Percentiles rank a stretch among this genome's conserved stretches.
phyloP scores from a whole-genome alignment of 805 yeast species.

The Candida ovalis region DNA sequence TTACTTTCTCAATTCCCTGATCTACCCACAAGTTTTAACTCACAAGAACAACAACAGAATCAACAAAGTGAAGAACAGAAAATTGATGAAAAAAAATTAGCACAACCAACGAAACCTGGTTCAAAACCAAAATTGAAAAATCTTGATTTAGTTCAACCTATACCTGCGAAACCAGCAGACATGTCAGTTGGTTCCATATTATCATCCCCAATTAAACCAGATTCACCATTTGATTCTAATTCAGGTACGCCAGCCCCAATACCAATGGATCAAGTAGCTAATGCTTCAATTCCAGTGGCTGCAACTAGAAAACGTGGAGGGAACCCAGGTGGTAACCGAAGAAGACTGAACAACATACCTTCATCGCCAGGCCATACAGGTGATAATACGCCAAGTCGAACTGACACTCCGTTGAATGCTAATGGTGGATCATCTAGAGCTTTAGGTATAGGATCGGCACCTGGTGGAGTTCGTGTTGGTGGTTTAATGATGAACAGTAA shows the following conservation, averaged over 20 bases:
- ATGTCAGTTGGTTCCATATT: neutral
- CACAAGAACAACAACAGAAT: neutral
- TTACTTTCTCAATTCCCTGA: slow-evolving; percentile 16
- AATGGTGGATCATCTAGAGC: neutral
- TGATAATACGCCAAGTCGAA: slow-evolving; percentile 16
- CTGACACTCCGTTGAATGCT: slow-evolving; percentile 9
- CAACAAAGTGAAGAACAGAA: no score
- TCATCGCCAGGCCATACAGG: slow-evolving; percentile 15
- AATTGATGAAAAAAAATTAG: no score
- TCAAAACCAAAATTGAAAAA: slow-evolving; percentile 2
- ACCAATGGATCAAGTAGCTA: neutral
- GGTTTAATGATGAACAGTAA: slow-evolving; percentile 25
- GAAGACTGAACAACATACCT: slow-evolving; percentile 1
- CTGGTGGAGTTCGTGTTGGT: slow-evolving; percentile 14
- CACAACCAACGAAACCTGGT: neutral
- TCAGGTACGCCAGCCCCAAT: neutral
- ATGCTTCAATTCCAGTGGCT: neutral
- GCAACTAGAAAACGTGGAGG: slow-evolving; percentile 1
- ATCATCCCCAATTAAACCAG: slow-evolving; percentile 7
- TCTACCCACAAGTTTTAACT: slow-evolving; percentile 7
- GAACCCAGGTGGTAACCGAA: neutral
- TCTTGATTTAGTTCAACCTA: slow-evolving; percentile 12
- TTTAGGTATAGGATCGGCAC: neutral
- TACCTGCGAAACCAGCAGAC: slow-evolving; percentile 5
- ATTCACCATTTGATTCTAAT: slow-evolving; percentile 5